Conservation (phyloP, 352 stramenopile genomes). For the Globisporangium cylindrosporum region DNA sequence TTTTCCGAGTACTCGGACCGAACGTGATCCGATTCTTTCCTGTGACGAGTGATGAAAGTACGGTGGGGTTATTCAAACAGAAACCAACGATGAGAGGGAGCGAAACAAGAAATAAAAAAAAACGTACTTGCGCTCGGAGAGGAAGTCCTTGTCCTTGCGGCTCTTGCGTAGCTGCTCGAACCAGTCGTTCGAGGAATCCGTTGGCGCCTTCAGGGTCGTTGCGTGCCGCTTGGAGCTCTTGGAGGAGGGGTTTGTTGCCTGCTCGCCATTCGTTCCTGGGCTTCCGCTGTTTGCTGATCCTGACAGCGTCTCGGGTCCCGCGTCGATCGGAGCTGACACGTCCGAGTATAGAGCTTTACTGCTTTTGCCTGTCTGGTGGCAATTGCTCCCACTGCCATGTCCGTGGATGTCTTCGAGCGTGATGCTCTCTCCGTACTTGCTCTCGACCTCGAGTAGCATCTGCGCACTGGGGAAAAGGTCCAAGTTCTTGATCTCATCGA, state of each 20-base stretch:
- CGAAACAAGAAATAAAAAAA: not conserved
- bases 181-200: slow-evolving; percentile 61
- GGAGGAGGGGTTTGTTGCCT: not conserved
- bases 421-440: slow-evolving; percentile 91
- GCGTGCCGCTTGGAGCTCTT: slow-evolving; percentile 11
- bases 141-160: slow-evolving; percentile 55
- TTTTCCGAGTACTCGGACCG: slow-evolving; percentile 37
- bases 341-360: slow-evolving; percentile 2
- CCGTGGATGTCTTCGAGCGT: slow-evolving; percentile 83
- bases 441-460: slow-evolving; percentile 87
- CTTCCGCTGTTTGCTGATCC: not conserved
- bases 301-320: not conserved
- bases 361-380: not conserved
- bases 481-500: slow-evolving; percentile 57
- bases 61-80: too few relatives aligned
- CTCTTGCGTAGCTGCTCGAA: slow-evolving; percentile 55
- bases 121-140: slow-evolving; percentile 42
- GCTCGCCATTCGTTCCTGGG: not conserved
- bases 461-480: slow-evolving; percentile 72
- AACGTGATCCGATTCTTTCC: slow-evolving; percentile 29
- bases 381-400: slow-evolving; percentile 17
- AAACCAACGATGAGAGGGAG: not conserved
- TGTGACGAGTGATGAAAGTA: slow-evolving; percentile 8
- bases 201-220: slow-evolving; percentile 59
- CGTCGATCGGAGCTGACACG: not conserved